Base-by-base conservation (phyloP, 306 rosid genomes). In the Lathyrus tuberosus region DNA sequence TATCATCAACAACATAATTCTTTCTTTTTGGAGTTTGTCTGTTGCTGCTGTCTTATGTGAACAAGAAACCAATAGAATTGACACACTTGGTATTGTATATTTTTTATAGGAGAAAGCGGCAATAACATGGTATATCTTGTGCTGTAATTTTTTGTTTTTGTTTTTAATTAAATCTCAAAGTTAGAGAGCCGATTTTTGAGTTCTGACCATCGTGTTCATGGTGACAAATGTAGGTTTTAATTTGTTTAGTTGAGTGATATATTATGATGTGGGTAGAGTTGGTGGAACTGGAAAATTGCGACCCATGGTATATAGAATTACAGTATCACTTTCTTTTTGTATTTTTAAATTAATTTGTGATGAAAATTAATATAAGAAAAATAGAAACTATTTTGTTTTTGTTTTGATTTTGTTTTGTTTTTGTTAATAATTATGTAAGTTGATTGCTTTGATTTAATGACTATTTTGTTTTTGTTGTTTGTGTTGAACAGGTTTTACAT, bases 41-140 rank as follows among this genome's bases (percentile, higher is more conserved):
- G 76, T 74, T 81, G 76, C 74, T 22, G 53, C 84, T 65, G 81
- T 88, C 86, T 84, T 84, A 79, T 83, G 80, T 86, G 84, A 74
- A 70, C 81, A 68, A 85, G 83, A 80, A 88, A 85, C 88, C 82
- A 72, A 65, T 80, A 77, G 84, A 84, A 78, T 67, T 77, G 78
- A 72, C 87, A 76, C 76, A 70, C 76, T 76, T 80, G 87, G 79
- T 84, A 72, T 84, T 88, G 96, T 92, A 89, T 89, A 92, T 87
- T 87, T 89, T 84, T 70, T 59, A 59, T 70, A 78, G 82, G 85
- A 74, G 81, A 84, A 75, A 80, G 87, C 83, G 76, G 86, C 95
- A 78, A 81, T 80, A 80, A 86, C 89, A 65, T 86, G 86, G 85
- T 83, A 80, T 84, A 81, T 83, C 80, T 59, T 76, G 84, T 83